These are phyloP conservation scores for Peniophora sp. DNA, from an alignment of 1,284 basidiomycete genomes.

Conservation along the genomic window DNA sequence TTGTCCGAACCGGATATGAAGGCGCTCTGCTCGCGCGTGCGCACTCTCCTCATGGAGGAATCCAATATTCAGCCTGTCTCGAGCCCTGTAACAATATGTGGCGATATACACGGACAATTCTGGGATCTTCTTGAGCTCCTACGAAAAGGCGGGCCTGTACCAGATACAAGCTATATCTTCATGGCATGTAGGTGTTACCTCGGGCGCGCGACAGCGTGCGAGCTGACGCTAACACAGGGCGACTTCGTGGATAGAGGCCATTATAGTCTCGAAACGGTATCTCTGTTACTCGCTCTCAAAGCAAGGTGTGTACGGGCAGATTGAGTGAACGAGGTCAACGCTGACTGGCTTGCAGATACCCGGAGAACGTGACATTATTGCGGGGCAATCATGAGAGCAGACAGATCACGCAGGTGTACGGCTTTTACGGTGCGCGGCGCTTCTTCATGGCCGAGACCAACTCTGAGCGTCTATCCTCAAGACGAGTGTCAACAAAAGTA, in stretches of 20 bases:
- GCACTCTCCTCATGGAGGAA: slow-evolving; percentile 85
- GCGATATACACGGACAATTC: slow-evolving; percentile 94
- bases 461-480: slow-evolving; percentile 20
- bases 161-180: slow-evolving; percentile 93
- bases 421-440: slow-evolving; percentile 83
- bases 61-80: slow-evolving; percentile 93
- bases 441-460: background rate
- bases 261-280: slow-evolving; percentile 95
- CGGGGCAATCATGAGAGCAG: slow-evolving; percentile 94
- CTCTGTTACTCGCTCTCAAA: slow-evolving; percentile 83
- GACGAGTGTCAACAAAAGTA: slow-evolving; percentile 98
- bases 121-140: slow-evolving; percentile 93
- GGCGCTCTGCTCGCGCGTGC: slow-evolving; percentile 79
- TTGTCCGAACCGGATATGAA: slow-evolving; percentile 93
- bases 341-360: slow-evolving; percentile 52
- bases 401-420: slow-evolving; percentile 97
- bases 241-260: slow-evolving; percentile 98
- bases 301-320: slow-evolving; percentile 55
- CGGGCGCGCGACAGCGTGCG: background rate
- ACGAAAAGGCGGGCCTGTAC: slow-evolving; percentile 81
- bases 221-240: slow-evolving; percentile 47
- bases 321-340: background rate
- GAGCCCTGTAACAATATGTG: slow-evolving; percentile 88
- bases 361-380: slow-evolving; percentile 85
- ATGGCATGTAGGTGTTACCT: slow-evolving; percentile 73